Evolutionary conservation across 257 asterid species (phyloP).

Genomic region (Lantana camara): DNA sequence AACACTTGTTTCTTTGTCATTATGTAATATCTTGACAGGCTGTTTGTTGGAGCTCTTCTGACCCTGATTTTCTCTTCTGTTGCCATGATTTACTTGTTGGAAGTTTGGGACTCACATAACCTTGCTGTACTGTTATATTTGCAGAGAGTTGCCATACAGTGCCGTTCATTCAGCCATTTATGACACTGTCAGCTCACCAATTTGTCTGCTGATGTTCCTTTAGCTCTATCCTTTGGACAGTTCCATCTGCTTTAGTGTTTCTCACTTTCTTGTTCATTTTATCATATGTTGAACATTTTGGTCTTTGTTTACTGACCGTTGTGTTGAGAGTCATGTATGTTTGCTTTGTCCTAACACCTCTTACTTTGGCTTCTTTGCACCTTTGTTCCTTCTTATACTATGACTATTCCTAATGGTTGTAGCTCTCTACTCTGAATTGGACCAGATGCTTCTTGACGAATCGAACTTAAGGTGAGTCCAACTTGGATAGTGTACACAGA

Average conservation of each 20-base stretch:
- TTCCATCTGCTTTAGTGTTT: conserved; percentile 43
- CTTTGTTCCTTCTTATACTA: conserved; percentile 23
- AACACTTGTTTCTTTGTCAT: conserved; percentile 48
- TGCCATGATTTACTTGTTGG: conserved; percentile 91
- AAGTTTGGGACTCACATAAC: conserved; percentile 99
- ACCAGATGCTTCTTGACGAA: conserved; percentile 46
- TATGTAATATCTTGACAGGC: conserved; percentile 75
- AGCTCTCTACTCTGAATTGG: conserved; percentile 39
- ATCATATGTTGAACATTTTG: conserved; percentile 33
- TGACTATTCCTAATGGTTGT: conserved; percentile 37
- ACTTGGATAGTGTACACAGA: conserved; percentile 44
- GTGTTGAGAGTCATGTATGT: conserved; percentile 32
- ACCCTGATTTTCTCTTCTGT: conserved; percentile 84
- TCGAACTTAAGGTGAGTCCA: conserved; percentile 44
- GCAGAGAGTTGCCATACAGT: conserved; percentile 68
- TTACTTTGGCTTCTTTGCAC: conserved; percentile 21
- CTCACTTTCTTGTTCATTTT: conserved; percentile 33
- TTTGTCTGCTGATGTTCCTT: conserved; percentile 46
- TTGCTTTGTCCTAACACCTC: conserved; percentile 31
- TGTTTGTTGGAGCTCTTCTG: conserved; percentile 86
- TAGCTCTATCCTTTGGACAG: conserved; percentile 50
- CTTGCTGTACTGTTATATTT: conserved; percentile 92
- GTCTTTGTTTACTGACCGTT: conserved; percentile 46
- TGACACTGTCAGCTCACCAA: conserved; percentile 36
- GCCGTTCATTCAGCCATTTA: conserved; percentile 43